A percentile compares a stretch with the other conserved stretches of the same genome.
Evolutionary conservation across 192 early-diverging fungal species (phyloP).

Genomic region (Backusella psychrophila): DNA sequence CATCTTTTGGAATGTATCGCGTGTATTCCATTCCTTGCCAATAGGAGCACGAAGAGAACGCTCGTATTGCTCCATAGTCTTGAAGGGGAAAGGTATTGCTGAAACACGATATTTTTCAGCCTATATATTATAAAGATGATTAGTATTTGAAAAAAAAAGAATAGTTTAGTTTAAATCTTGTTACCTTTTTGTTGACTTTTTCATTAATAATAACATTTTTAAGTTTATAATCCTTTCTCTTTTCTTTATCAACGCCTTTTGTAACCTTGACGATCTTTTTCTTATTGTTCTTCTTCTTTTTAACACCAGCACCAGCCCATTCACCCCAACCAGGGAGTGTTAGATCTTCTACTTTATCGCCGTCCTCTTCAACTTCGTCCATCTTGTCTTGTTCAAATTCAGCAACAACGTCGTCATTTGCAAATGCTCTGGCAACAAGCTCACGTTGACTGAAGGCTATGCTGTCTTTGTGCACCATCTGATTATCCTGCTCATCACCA

Average conservation of each 20-base stretch:
- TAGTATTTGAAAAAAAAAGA: too few relatives aligned
- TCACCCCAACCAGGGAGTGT: slow-evolving; percentile 95
- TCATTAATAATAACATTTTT: slow-evolving; percentile 94
- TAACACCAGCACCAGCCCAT: slow-evolving; percentile 70
- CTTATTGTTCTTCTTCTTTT: slow-evolving; percentile 41
- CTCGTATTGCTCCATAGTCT: slow-evolving; percentile 87
- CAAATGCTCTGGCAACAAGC: slow-evolving; percentile 91
- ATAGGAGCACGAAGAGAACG: slow-evolving; percentile 77
- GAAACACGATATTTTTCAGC: slow-evolving; percentile 39
- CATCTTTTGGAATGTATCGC: slow-evolving; percentile 64
- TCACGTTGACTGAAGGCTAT: slow-evolving; percentile 71
- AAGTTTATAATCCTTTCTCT: slow-evolving; percentile 71
- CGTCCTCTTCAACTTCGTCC: slow-evolving; percentile 65
- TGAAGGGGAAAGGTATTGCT: slow-evolving; percentile 82
- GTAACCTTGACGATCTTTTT: slow-evolving; percentile 39
- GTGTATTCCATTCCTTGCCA: slow-evolving; percentile 97
- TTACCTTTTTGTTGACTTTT: slow-evolving; percentile 76
- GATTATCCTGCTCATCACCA: slow-evolving; percentile 33
- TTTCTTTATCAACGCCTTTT: slow-evolving; percentile 58
- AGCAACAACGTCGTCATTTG: slow-evolving; percentile 86
- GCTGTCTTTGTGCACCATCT: slow-evolving; percentile 56
- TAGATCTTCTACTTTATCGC: slow-evolving; percentile 74
- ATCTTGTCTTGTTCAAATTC: slow-evolving; percentile 92
- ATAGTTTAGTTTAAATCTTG: too few relatives aligned
- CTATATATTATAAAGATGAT: too few relatives aligned